Evolutionary conservation across 306 rosid genomes (phyloP).

Genomic region (Medicago arabica): DNA sequence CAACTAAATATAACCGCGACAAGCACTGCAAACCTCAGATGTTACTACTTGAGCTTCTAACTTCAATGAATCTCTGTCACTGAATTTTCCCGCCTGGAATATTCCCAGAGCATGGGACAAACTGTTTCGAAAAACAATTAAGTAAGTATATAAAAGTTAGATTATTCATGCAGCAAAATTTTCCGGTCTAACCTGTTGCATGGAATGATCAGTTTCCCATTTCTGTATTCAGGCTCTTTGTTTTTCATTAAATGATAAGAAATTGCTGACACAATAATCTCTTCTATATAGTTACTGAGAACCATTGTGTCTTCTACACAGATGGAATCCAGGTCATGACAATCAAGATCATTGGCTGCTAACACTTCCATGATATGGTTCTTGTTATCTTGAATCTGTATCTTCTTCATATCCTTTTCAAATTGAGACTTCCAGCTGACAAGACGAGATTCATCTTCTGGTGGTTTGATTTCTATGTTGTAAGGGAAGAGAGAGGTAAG

Average conservation of each 20-base stretch:
- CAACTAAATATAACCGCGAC: slow-evolving; percentile 31
- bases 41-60: slow-evolving; percentile 64
- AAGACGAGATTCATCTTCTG: slow-evolving; percentile 77
- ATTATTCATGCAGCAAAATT: slow-evolving; percentile 16
- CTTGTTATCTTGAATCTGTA: slow-evolving; percentile 85
- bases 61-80: slow-evolving; percentile 65
- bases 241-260: slow-evolving; percentile 83
- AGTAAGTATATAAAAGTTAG: slow-evolving; percentile 35
- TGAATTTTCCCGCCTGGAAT: slow-evolving; percentile 68
- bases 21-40: slow-evolving; percentile 64
- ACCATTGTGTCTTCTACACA: slow-evolving; percentile 74
- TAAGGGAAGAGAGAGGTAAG: slow-evolving; percentile 74
- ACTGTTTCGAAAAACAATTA: slow-evolving; percentile 54
- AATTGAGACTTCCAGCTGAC: slow-evolving; percentile 86
- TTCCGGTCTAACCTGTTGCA: slow-evolving; percentile 62
- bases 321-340: slow-evolving; percentile 77
- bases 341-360: slow-evolving; percentile 81
- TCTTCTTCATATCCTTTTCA: slow-evolving; percentile 84
- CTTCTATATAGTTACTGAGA: slow-evolving; percentile 80
- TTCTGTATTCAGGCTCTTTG: slow-evolving; percentile 86
- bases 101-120: slow-evolving; percentile 86
- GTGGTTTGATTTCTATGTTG: slow-evolving; percentile 81
- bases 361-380: slow-evolving; percentile 93
- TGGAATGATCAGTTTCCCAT: slow-evolving; percentile 84
- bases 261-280: slow-evolving; percentile 89